A percentile compares a stretch with the other conserved stretches of the same genome.
Evolutionary conservation across 495 filamentous ascomycete genomes (phyloP).

Genomic region (Penicillium nucicola): DNA sequence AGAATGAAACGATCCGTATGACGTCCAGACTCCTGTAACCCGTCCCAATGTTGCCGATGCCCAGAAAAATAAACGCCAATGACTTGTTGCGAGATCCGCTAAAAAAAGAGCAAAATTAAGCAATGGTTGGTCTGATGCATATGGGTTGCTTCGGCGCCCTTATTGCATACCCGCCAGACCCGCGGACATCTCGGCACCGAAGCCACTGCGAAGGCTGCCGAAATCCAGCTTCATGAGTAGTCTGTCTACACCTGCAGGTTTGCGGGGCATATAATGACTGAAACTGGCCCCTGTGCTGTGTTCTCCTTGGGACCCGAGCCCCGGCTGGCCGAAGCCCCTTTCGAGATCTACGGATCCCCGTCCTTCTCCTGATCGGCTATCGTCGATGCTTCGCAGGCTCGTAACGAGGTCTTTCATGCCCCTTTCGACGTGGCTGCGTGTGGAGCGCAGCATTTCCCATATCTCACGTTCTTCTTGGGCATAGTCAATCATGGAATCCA

Average conservation of each 20-base stretch:
- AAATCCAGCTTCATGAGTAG: slow-evolving; percentile 88
- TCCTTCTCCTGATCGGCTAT: slow-evolving; percentile 43
- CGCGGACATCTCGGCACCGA: slow-evolving; percentile 1
- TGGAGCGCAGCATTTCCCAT: slow-evolving; percentile 49
- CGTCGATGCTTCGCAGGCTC: slow-evolving; percentile 57
- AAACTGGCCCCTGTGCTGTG: slow-evolving; percentile 26
- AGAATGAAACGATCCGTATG: neutral
- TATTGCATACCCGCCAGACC: slow-evolving; percentile 10
- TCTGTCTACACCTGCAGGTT: slow-evolving; percentile 70
- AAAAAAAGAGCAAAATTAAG: neutral
- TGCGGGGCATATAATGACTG: slow-evolving; percentile 57
- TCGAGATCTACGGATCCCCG: slow-evolving; percentile 27
- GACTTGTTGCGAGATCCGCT: neutral
- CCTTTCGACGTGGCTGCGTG: slow-evolving; percentile 29
- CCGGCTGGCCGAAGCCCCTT: slow-evolving; percentile 14
- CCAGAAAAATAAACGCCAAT: slow-evolving; percentile 2
- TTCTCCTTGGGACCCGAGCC: slow-evolving; percentile 6
- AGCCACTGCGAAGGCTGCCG: slow-evolving; percentile 37
- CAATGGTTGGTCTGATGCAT: neutral
- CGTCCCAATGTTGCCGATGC: neutral
- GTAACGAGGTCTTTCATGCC: slow-evolving; percentile 63
- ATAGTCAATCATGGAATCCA: slow-evolving; percentile 69
- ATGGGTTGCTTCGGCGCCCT: neutral
- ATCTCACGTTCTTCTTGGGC: slow-evolving; percentile 64
- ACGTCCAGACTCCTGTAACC: neutral